phyloP scores from a whole-genome alignment of 2,329 filamentous ascomycete genomes.

The Juglanconis oblonga region DNA sequence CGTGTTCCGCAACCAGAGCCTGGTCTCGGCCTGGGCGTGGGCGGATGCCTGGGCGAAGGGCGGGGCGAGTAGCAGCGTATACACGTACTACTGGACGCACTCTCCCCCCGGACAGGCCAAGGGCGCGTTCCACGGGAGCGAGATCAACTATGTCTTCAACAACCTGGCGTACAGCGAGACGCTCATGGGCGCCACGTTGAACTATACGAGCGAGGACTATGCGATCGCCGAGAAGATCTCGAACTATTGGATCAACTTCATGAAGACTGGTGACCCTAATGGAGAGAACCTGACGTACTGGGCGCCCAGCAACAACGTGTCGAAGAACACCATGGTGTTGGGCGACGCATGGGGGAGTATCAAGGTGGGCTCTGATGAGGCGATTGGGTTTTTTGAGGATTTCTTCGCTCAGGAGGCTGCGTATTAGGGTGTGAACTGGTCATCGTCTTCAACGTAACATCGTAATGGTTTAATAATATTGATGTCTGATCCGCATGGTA shows the following conservation, averaged over 20 bases:
- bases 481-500: no score
- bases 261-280: slow-evolving; percentile 13
- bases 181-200: slow-evolving; percentile 15
- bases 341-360: slow-evolving; percentile 10
- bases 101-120: slow-evolving; percentile 24
- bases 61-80: slow-evolving; percentile 25
- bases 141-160: slow-evolving; percentile 31
- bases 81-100: slow-evolving; percentile 29
- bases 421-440: no score
- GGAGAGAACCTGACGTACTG: slow-evolving; percentile 18
- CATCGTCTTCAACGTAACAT: no score
- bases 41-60: slow-evolving; percentile 24
- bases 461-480: no score
- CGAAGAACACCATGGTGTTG: slow-evolving; percentile 10
- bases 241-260: slow-evolving; percentile 19
- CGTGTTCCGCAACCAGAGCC: slow-evolving; percentile 24
- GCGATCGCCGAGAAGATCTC: slow-evolving; percentile 24
- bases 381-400: slow-evolving; percentile 2
- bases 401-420: neutral
- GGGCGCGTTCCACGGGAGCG: slow-evolving; percentile 29
- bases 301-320: slow-evolving; percentile 8
- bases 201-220: slow-evolving; percentile 27
- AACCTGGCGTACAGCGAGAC: slow-evolving; percentile 24
- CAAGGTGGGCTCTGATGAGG: slow-evolving; percentile 1
- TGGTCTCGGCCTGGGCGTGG: slow-evolving; percentile 26